These are phyloP conservation scores for Botryobasidium botryosum DNA, from an alignment of 768 basidiomycete genomes.

Conservation along the genomic window DNA sequence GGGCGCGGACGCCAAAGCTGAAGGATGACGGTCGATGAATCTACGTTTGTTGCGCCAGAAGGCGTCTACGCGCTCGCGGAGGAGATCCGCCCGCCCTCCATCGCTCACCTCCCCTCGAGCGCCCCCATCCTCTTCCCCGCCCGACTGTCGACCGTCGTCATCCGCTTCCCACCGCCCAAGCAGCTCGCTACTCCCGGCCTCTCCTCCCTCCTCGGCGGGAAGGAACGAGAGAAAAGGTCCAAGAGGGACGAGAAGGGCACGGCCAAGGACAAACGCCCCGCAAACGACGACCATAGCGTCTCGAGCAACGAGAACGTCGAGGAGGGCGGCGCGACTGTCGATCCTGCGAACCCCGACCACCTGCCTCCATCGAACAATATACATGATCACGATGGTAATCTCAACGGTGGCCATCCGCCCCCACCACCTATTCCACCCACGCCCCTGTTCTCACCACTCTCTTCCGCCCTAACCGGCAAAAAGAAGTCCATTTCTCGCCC, in stretches of 20 bases:
- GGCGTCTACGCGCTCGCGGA: conserved; percentile 81
- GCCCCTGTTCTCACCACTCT: conserved; percentile 43
- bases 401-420: neutral
- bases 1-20: too few species aligned
- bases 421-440: conserved; percentile 20
- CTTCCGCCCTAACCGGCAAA: conserved; percentile 33
- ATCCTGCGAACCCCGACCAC: conserved; percentile 10
- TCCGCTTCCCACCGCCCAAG: conserved; percentile 46
- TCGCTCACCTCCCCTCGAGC: conserved; percentile 21
- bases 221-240: conserved; percentile 25
- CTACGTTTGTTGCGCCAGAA: conserved; percentile 76
- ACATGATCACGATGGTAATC: too few species aligned
- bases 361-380: too few species aligned
- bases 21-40: too few species aligned
- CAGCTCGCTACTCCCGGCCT: conserved; percentile 36
- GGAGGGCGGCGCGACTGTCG: conserved; percentile 11
- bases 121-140: conserved; percentile 34
- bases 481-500: conserved; percentile 49
- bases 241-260: conserved; percentile 23
- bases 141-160: conserved; percentile 39
- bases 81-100: conserved; percentile 52
- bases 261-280: neutral
- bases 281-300: conserved; percentile 43
- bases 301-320: conserved; percentile 72
- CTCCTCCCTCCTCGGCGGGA: conserved; percentile 44